A percentile compares a stretch with the other conserved stretches of the same genome.
phyloP scores from a whole-genome alignment of 768 basidiomycete genomes.

The Mycena vitilis region DNA sequence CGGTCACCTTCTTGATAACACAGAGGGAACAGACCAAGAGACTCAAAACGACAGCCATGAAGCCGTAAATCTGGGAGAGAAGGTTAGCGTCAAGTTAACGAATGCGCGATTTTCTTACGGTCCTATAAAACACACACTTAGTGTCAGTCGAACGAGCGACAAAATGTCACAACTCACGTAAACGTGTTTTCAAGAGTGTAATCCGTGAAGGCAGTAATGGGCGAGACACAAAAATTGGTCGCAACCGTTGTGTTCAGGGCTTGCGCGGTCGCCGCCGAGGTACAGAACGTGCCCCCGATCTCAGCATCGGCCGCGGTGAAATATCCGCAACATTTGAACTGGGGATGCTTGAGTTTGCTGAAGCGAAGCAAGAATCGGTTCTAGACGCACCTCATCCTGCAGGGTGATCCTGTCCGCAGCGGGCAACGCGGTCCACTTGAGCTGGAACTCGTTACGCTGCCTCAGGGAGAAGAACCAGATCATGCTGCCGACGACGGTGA shows the following conservation, averaged over 20 bases:
- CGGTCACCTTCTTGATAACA: slow-evolving; percentile 79
- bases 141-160: slow-evolving; percentile 2
- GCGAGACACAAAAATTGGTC: slow-evolving; percentile 77
- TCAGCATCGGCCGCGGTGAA: slow-evolving; percentile 72
- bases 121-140: slow-evolving; percentile 49
- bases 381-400: slow-evolving; percentile 75
- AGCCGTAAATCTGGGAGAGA: slow-evolving; percentile 74
- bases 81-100: neutral
- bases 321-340: slow-evolving; percentile 92
- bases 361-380: too few relatives aligned
- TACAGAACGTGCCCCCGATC: slow-evolving; percentile 73
- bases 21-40: slow-evolving; percentile 86
- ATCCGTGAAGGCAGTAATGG: slow-evolving; percentile 76
- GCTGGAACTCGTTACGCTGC: slow-evolving; percentile 76
- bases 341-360: slow-evolving; percentile 10
- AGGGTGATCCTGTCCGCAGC: slow-evolving; percentile 62
- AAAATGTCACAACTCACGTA: slow-evolving; percentile 64
- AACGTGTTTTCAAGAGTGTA: slow-evolving; percentile 83
- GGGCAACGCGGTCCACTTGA: slow-evolving; percentile 62
- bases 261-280: neutral
- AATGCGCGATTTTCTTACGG: slow-evolving; percentile 46
- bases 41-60: slow-evolving; percentile 80
- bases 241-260: slow-evolving; percentile 47
- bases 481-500: slow-evolving; percentile 74
- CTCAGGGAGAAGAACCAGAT: slow-evolving; percentile 87